These are phyloP conservation scores for Neostapfia colusana DNA, from an alignment of 176 grass and related monocot species.

Conservation along the genomic window DNA sequence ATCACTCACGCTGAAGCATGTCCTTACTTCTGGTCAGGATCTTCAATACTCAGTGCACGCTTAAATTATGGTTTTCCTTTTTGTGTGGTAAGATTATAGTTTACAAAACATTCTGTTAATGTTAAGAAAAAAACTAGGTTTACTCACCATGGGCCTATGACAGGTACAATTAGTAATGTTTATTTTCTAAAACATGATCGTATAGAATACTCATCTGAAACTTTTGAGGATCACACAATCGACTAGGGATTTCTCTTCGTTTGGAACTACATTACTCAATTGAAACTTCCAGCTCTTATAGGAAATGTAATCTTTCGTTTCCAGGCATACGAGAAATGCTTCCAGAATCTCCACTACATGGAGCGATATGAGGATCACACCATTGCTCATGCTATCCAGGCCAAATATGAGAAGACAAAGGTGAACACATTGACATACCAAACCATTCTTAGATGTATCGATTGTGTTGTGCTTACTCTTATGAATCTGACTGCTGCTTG, in stretches of 20 bases:
- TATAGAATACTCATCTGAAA: no score
- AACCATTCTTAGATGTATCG: constrained; percentile 3
- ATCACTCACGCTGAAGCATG: no score
- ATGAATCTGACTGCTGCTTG: constrained; percentile 16
- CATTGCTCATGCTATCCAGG: constrained; percentile 87
- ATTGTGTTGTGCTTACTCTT: neutral
- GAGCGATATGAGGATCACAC: constrained; percentile 94
- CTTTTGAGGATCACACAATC: no score
- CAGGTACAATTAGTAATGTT: no score
- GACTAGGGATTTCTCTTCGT: neutral
- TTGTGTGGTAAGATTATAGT: no score
- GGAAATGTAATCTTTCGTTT: constrained; percentile 23
- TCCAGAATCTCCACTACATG: constrained; percentile 96
- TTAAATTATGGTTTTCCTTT: no score
- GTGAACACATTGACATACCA: constrained; percentile 28
- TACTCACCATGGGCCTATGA: no score
- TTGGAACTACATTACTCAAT: constrained; percentile 3
- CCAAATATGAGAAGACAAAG: constrained; percentile 96
- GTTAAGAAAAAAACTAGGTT: no score
- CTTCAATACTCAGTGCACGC: no score
- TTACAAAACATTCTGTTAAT: no score
- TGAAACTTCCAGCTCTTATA: constrained; percentile 20
- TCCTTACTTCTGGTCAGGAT: no score
- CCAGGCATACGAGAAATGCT: constrained; percentile 97
- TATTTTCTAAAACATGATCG: no score